Evolutionary conservation across 345 rosid species (phyloP), one percentile per base, ranked within the genome.

Genomic region (Geranium rotundifolium): DNA sequence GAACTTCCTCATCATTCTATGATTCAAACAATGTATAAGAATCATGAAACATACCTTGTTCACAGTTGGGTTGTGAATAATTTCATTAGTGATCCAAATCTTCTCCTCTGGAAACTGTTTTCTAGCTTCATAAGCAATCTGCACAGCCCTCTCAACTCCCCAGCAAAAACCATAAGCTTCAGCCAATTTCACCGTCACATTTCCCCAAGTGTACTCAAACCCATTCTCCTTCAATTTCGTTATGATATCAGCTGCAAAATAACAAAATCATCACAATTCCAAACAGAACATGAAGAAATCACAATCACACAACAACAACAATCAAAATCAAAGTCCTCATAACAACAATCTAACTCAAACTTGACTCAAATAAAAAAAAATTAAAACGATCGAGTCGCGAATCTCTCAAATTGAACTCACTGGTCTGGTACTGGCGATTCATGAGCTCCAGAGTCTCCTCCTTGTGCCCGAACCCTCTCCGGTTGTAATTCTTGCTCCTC

Each of bases 61-160:
- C 64, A 93, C 97, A 13, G 96, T 88, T 0, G 97, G 99, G 41
- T 88, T 93, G 71, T 90, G 96, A 77, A 93, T 88, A 52, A 93
- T 87, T 75, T 93, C 96, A 74, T 90, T 90, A 7, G 99, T 90
- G 63, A 93, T 75, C 99, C 96, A 93, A 72, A 93, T 81, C 76
- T 64, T 93, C 59, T 90, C 90, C 9, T 79, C 77, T 0, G 95
- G 95, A 71, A 87, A 74, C 58, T 74, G 74, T 54, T 74, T 74
- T 13, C 78, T 63, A 1, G 78, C 72, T 63, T 74, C 78, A 20
- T 74, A 74, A 54, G 78, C 78, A 70, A 70, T 74, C 66, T 74
- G 74, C 4, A 74, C 74, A 20, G 78, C 96, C 20, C 96, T 84
- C 78, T 89, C 97, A 19, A 93, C 96, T 0, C 97, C 99, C 96